Evolutionary conservation across 1,284 basidiomycete species (phyloP).

Genomic region (Apiotrichum siamense): DNA sequence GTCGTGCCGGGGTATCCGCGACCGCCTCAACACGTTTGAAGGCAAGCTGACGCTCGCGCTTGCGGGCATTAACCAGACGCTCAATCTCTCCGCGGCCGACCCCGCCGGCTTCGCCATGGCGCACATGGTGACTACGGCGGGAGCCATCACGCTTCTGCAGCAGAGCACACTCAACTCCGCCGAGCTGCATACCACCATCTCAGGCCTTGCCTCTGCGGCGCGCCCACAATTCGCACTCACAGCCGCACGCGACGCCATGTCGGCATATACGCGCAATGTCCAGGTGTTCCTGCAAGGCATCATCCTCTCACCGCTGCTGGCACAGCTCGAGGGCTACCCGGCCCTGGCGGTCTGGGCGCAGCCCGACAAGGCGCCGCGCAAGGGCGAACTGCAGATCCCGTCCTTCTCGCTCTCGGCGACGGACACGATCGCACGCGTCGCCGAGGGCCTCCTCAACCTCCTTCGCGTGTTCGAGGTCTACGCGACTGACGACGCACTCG

Average conservation of each 20-base stretch:
- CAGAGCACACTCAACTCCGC: conserved; percentile 75
- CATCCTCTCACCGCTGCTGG: conserved; percentile 75
- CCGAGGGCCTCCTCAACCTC: conserved; percentile 87
- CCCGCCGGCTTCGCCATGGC: conserved; percentile 43
- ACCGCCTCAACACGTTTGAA: conserved; percentile 64
- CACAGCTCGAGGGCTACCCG: conserved; percentile 68
- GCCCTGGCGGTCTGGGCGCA: conserved; percentile 63
- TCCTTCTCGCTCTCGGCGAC: conserved; percentile 89
- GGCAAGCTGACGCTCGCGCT: conserved; percentile 58
- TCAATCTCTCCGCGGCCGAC: conserved; percentile 56
- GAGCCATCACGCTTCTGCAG: conserved; percentile 64
- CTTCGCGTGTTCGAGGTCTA: conserved; percentile 91
- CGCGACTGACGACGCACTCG: conserved; percentile 82
- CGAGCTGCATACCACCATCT: conserved; percentile 62
- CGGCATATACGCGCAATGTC: conserved; percentile 62
- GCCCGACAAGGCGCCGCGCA: conserved; percentile 33
- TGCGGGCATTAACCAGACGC: conserved; percentile 55
- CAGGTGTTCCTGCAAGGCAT: conserved; percentile 73
- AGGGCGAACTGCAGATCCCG: conserved; percentile 69
- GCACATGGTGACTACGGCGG: conserved; percentile 53
- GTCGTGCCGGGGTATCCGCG: conserved; percentile 63
- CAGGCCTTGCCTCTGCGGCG: conserved; percentile 13
- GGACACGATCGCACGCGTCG: conserved; percentile 77
- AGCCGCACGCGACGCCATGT: conserved; percentile 57
- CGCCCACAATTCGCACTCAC: conserved; percentile 52